Evolutionary conservation across 129 eudicot genomes (phyloP).

Genomic region (Lonicera japonica): DNA sequence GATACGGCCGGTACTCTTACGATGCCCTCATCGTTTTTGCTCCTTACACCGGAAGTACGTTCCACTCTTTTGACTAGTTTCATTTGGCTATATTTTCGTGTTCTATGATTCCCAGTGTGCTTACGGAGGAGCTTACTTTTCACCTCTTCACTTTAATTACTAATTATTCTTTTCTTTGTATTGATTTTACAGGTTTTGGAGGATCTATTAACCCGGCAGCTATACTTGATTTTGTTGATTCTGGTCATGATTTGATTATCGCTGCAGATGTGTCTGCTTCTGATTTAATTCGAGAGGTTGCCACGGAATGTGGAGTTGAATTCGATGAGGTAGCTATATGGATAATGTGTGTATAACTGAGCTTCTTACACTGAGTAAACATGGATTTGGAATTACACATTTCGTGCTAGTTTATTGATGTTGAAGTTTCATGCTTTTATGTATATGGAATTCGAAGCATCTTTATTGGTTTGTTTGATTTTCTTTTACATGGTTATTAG

Average conservation of each 20-base stretch:
- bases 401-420: too few relatives aligned
- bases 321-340: slow-evolving; percentile 42
- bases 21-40: slow-evolving; percentile 45
- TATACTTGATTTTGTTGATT: slow-evolving; percentile 41
- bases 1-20: slow-evolving; percentile 45
- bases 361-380: too few relatives aligned
- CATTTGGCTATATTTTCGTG: neutral
- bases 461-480: too few relatives aligned
- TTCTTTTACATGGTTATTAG: slow-evolving; percentile 5
- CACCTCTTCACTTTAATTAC: too few relatives aligned
- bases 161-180: too few relatives aligned
- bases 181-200: slow-evolving; percentile 33
- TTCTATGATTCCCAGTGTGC: too few relatives aligned
- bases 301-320: slow-evolving; percentile 49
- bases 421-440: too few relatives aligned
- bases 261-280: slow-evolving; percentile 51
- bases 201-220: slow-evolving; percentile 41
- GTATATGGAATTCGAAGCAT: too few relatives aligned
- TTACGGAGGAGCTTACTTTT: too few relatives aligned
- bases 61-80: neutral
- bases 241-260: slow-evolving; percentile 45
- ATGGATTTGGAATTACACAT: too few relatives aligned
- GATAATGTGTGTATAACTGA: too few relatives aligned
- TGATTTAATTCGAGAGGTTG: slow-evolving; percentile 43
- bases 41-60: slow-evolving; percentile 37